Percentiles rank a stretch among this genome's conserved stretches.
Conservation (phyloP, 1,139 yeast genomes). For the Blastobotrys malaysiensis region DNA sequence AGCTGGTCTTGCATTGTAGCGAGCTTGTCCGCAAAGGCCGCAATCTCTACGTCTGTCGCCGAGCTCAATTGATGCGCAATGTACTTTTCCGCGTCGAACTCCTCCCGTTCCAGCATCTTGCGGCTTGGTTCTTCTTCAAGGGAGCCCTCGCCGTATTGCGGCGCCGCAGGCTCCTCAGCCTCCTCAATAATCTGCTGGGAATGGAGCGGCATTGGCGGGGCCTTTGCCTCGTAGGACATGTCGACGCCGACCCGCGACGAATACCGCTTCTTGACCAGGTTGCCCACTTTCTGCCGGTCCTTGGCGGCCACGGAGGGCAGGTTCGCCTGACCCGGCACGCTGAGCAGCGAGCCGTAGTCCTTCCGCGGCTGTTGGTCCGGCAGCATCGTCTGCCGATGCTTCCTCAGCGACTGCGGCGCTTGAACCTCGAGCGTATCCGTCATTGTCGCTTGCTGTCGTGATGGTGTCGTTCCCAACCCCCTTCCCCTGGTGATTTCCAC, state of each 20-base stretch:
- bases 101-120: constrained; percentile 24
- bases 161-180: constrained; percentile 1
- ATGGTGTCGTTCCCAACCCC: neutral
- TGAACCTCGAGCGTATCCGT: neutral
- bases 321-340: constrained; percentile 19
- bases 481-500: neutral
- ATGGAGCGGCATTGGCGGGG: constrained; percentile 1
- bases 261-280: constrained; percentile 25
- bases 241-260: constrained; percentile 19
- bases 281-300: constrained; percentile 25
- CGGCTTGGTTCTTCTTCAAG: constrained; percentile 9
- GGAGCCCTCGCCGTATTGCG: neutral
- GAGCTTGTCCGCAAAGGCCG: constrained; percentile 60
- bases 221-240: neutral
- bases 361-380: constrained; percentile 18
- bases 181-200: constrained; percentile 1
- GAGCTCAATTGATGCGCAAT: constrained; percentile 52
- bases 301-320: constrained; percentile 22
- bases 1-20: constrained; percentile 48
- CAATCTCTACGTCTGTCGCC: constrained; percentile 70
- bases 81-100: constrained; percentile 47
- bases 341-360: constrained; percentile 19
- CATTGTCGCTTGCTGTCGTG: neutral
- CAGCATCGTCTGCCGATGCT: constrained; percentile 29
- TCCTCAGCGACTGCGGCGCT: constrained; percentile 27